Base-by-base conservation (phyloP, 1,284 basidiomycete species). In the Sphagnurus paluster region DNA sequence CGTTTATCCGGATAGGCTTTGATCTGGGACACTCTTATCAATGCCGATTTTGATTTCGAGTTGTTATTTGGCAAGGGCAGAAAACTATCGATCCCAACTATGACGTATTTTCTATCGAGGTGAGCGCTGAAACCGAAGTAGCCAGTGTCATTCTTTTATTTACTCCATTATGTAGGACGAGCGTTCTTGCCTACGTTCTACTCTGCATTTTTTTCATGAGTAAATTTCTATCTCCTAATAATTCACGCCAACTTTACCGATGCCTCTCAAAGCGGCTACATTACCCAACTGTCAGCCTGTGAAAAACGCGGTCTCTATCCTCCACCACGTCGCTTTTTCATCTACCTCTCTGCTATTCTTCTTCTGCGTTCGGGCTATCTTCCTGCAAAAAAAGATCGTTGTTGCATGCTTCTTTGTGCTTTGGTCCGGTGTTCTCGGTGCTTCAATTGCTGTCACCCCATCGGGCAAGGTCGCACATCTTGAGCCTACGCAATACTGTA, bases 271-370 rank as follows among this genome's bases (percentile, higher is more conserved):
- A 50, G 45, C 48, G 48, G 56, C 56, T 13, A 46, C 52, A 16
- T 43, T 48, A 29, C 46, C 41, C 6, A 49, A 50, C 37, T 57
- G 49, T 16, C 42, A 48, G 33, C 38, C 41, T 5, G 46, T 39
- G 20, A 49, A 41, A 33, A 52, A 26, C 39, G 46, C 42, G 19
- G 47, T 30, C 19, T 52, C 33, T 34, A 44, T 42, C 46, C 40
- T 52, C 2, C 56, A 48, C 46, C 52, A 55, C 8, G 39, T 66
- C 3, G 50, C 59, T 3, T 48, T 62, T 6, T 52, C 61, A 0
- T 54, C 61, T 1, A 69, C 66, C 1, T 55, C 62, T 4, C 48
- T 68, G 5, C 63, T 71, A 10, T 69, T 70, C 48, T 62, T 68
- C 39, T 56, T 70, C 39, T 66, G 68, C 5, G 57, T 66, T 5